Base-by-base conservation (phyloP, 805 yeast genomes). In the Wickerhamomyces canadensis region DNA sequence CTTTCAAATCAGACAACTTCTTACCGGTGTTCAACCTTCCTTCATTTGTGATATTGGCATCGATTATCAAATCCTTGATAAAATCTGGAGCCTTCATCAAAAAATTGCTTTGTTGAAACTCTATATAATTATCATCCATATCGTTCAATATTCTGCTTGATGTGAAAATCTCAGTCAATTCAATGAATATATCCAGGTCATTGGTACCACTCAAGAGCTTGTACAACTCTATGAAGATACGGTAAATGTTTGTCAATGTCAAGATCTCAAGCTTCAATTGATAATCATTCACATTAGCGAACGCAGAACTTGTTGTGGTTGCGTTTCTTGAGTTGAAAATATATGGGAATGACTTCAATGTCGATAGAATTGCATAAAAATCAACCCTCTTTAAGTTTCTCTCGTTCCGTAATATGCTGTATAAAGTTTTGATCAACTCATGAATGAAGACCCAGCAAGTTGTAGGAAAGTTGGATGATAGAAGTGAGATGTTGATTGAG, bases 391-490 rank as follows among this genome's bases (percentile, higher is more conserved):
- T 19, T 4, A 52, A 19, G 30, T 44, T 47, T 13, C 26, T 34
- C n/a, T 49, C 54, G 8, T n/a, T 21, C 12, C 27, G 19, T 10
- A 52, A 9, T 6, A 45, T 35, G 8, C 24, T 24, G 3, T 24
- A 10, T 4, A 52, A 19, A 13, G 42, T 33, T 5, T 36, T 35
- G 1, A 43, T 38, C 3, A 49, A 27, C 18, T 45, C 51, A 12
- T 40, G 25, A 6, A 45, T 37, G 3, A 45, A 26, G 2, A 47
- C 36, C 52, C 54, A 50, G 16, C 48, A 45, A 5, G 48, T 44
- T 8, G 52, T 32, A 15, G 38, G 35, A 13, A 17, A 28, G 3
- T 14, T 25, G 4, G 24, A 16, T 7, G 45, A 17, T 11, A 38
- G 7, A 10, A 47, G 46, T 24, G 23, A 21, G 23, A 51, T 33